phyloP scores from a whole-genome alignment of 1,284 basidiomycete genomes.

The Ceratobasidium sp. region DNA sequence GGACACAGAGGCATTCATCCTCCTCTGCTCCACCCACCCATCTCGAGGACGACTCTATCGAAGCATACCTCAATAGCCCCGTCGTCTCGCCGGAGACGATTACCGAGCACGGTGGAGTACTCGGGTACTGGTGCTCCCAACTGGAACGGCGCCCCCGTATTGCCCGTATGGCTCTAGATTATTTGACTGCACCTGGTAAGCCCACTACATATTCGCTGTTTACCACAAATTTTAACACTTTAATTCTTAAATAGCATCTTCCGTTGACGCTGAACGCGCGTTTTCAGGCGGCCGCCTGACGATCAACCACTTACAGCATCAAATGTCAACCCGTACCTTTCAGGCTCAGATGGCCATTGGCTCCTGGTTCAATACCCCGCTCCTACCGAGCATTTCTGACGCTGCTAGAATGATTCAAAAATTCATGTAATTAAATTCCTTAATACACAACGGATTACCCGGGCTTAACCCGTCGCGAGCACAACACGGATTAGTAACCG shows the following conservation, averaged over 20 bases:
- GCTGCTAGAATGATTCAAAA: neutral
- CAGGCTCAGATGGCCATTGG: conserved; percentile 17
- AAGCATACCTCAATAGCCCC: conserved; percentile 13
- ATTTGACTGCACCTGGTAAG: conserved; percentile 17
- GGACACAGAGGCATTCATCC: conserved; percentile 31
- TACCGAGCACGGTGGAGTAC: neutral
- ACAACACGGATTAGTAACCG: neutral
- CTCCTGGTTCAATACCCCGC: conserved; percentile 1
- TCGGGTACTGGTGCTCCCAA: conserved; percentile 5
- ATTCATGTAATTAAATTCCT: neutral
- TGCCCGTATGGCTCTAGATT: conserved; percentile 16
- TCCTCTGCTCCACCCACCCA: neutral
- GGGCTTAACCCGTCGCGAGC: neutral
- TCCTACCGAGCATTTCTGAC: neutral
- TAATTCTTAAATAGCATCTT: neutral
- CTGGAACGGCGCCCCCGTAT: neutral
- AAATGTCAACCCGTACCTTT: conserved; percentile 5
- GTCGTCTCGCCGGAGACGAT: neutral
- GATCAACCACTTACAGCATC: conserved; percentile 23
- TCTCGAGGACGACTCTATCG: neutral
- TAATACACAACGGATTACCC: neutral
- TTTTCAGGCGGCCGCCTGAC: conserved; percentile 16
- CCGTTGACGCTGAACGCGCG: conserved; percentile 17
- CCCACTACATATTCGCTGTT: neutral
- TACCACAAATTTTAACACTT: neutral